Evolutionary conservation across 805 yeast genomes (phyloP).

Genomic region (Barnettozyma salicaria): DNA sequence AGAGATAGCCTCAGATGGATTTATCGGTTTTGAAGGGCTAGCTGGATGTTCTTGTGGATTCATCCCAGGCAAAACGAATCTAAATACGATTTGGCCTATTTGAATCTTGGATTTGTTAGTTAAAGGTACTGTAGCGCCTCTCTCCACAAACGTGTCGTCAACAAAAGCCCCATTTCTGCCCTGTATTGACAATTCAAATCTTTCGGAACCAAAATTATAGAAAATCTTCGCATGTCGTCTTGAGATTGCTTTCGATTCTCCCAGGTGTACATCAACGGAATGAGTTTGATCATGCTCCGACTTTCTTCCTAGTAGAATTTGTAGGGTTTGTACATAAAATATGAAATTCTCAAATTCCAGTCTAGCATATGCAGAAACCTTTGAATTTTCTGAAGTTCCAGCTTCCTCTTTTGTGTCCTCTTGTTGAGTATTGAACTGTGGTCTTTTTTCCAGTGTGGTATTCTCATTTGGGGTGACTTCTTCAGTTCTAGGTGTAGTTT

Average conservation of each 20-base stretch:
- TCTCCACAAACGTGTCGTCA: slow-evolving; percentile 81
- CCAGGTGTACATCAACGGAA: slow-evolving; percentile 87
- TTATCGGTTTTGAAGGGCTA: slow-evolving; percentile 36
- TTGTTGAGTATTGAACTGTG: background rate
- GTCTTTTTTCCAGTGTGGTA: too few species aligned
- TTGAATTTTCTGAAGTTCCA: slow-evolving; percentile 23
- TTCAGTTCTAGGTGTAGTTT: too few species aligned
- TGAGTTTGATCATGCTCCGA: slow-evolving; percentile 65
- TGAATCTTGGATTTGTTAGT: slow-evolving; percentile 79
- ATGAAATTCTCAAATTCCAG: slow-evolving; percentile 90
- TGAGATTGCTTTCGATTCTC: slow-evolving; percentile 88
- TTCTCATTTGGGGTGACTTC: too few species aligned
- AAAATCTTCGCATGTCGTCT: slow-evolving; percentile 93
- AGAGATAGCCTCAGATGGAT: slow-evolving; percentile 59
- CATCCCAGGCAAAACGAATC: slow-evolving; percentile 75
- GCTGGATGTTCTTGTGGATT: slow-evolving; percentile 34
- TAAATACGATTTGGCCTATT: slow-evolving; percentile 87
- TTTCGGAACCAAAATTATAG: slow-evolving; percentile 92
- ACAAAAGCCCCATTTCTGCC: slow-evolving; percentile 98
- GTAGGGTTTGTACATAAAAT: slow-evolving; percentile 93
- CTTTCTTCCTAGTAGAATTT: slow-evolving; percentile 86
- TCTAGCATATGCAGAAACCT: slow-evolving; percentile 52
- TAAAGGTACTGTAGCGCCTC: slow-evolving; percentile 86
- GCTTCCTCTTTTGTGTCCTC: slow-evolving; percentile 5
- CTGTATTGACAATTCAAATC: slow-evolving; percentile 84